A percentile compares a stretch with the other conserved stretches of the same genome.
phyloP scores from a whole-genome alignment of 768 basidiomycete species.

The Panaeolus cyanescens region DNA sequence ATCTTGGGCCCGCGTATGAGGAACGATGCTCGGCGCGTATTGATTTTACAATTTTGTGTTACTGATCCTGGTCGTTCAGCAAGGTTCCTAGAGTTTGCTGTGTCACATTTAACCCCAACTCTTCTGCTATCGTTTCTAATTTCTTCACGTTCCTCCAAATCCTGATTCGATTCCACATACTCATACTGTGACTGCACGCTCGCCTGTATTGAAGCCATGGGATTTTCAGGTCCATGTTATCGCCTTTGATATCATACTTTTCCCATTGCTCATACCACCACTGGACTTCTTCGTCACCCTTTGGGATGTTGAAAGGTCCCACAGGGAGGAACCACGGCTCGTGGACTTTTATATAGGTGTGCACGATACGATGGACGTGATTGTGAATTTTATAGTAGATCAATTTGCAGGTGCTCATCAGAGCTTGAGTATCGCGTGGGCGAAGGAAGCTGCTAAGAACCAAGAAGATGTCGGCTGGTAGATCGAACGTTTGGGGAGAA shows the following conservation, averaged over 20 bases:
- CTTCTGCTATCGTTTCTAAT: neutral
- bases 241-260: neutral
- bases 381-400: neutral
- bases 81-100: no score
- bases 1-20: no score
- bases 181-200: neutral
- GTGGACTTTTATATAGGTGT: neutral
- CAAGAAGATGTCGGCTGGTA: neutral
- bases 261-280: neutral
- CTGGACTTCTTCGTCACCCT: neutral
- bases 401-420: neutral
- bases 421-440: neutral
- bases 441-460: neutral
- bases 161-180: neutral
- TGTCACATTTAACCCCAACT: neutral
- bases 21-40: no score
- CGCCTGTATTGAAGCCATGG: neutral
- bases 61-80: no score
- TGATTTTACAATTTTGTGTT: no score
- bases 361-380: neutral
- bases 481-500: neutral
- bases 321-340: neutral
- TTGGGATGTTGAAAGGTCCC: neutral
- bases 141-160: neutral
- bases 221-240: neutral